phyloP scores from a whole-genome alignment of 2,329 filamentous ascomycete genomes.

The Trichoderma cornu-damae region DNA sequence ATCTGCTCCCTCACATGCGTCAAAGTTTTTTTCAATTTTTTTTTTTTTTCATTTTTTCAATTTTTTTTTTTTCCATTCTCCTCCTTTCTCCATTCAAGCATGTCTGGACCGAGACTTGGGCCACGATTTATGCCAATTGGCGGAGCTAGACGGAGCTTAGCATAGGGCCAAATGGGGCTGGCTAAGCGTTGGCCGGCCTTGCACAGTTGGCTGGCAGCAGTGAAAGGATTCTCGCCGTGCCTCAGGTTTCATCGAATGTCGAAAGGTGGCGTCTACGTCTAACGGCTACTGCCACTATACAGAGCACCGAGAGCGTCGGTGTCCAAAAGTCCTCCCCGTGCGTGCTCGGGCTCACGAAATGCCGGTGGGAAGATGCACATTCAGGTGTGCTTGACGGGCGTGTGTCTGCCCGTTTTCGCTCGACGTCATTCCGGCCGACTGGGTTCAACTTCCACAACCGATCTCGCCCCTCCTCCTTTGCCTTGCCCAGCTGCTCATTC shows the following conservation, averaged over 20 bases:
- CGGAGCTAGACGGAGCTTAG: not conserved
- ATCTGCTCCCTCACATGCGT: slow-evolving; percentile 12
- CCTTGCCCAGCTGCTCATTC: not conserved
- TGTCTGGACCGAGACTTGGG: slow-evolving; percentile 7
- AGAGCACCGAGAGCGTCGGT: not conserved
- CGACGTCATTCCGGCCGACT: slow-evolving; percentile 8
- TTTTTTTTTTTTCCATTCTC: slow-evolving; percentile 10
- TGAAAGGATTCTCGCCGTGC: not conserved
- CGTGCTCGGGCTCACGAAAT: not conserved
- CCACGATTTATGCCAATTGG: slow-evolving; percentile 10
- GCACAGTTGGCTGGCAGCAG: not conserved
- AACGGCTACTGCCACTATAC: no score
- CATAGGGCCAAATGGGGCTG: not conserved
- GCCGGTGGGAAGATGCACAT: not conserved
- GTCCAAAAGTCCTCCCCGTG: not conserved
- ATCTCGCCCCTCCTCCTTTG: not conserved
- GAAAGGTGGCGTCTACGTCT: not conserved
- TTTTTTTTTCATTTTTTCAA: slow-evolving; percentile 1
- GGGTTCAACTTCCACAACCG: not conserved
- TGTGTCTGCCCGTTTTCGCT: not conserved
- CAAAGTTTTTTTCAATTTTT: slow-evolving; percentile 10
- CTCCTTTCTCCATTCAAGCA: slow-evolving; percentile 11
- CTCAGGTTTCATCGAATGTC: not conserved
- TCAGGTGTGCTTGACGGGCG: not conserved
- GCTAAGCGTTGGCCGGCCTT: not conserved